phyloP scores from a whole-genome alignment of 176 grass and related monocot genomes.

The Dactylis glomerata region DNA sequence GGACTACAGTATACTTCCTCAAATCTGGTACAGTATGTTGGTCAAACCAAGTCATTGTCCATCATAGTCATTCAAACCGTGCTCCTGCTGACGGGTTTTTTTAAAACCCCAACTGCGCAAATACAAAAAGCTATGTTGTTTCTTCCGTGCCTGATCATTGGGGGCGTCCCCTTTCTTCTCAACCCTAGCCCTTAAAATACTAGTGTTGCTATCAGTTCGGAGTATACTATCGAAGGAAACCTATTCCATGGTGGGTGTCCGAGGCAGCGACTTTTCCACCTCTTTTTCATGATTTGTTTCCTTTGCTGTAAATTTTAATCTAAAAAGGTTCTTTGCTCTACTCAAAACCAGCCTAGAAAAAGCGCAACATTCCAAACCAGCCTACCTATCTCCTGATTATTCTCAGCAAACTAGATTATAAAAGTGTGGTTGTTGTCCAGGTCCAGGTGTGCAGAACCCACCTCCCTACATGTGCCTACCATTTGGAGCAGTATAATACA shows the following conservation, averaged over 20 bases:
- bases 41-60: neutral
- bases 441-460: neutral
- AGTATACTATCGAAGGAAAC: neutral
- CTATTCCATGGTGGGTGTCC: neutral
- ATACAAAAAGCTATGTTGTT: neutral
- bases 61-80: neutral
- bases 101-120: neutral
- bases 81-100: neutral
- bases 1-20: no score
- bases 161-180: neutral
- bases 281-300: neutral
- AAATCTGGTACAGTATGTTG: neutral
- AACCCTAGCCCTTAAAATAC: neutral
- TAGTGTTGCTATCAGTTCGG: neutral
- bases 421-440: neutral
- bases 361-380: slow-evolving; percentile 18
- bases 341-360: no score
- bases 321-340: neutral
- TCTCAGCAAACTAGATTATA: neutral
- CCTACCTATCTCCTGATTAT: neutral
- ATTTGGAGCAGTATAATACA: neutral
- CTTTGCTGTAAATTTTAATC: neutral
- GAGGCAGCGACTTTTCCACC: neutral
- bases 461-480: neutral
- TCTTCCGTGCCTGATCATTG: neutral